Evolutionary conservation across 2,329 filamentous ascomycete genomes (phyloP), one percentile per base, ranked within the genome.

Genomic region (Pseudogymnoascus sp.): DNA sequence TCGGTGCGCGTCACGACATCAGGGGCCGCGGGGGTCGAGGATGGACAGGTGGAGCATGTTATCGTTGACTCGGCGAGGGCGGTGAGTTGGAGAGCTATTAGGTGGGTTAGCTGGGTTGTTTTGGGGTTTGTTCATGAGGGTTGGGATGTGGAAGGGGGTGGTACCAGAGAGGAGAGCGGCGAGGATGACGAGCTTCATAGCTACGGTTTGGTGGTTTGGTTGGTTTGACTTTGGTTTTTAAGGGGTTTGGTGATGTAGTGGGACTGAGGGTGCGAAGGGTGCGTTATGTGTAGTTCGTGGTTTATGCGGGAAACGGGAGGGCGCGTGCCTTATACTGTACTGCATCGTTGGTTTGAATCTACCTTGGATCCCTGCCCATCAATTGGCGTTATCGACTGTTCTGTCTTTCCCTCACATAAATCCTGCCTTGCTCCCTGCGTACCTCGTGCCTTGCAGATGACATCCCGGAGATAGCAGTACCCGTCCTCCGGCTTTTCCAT

Each of bases 301-400:
- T 55, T 33, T 33, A 55, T 33, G 48, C n/a, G 29, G 29, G 48
- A 18, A 15, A 18, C 48, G 48, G 48, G 48, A 33, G 29, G 8
- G n/a, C 48, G 31, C 27, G 27, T 31, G 48, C 48, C 48, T 55
- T 55, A 55, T 55, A 55, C 48, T 55, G 48, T 55, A 33, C 48
- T 55, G 4, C n/a, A 18, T 18, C 29, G 31, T 55, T 55, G 27
- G 27, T 52, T 55, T 55, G 27, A n/a, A 33, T 18, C 27, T 55
- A 0, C 27, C 7, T 55, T 31, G 4, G n/a, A 52, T 52, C 3
- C 8, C n/a, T 12, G 45, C 5, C 27, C n/a, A 18, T 33, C n/a
- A 33, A 9, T 12, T 55, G 27, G 27, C 4, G 45, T 12, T 33
- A 33, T 33, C 27, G 4, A 55, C 8, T 55, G 2, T 7, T 5